A percentile compares a stretch with the other conserved stretches of the same genome.
Evolutionary conservation across 2,329 filamentous ascomycete genomes (phyloP).

Genomic region (Metarhizium guizhouense): DNA sequence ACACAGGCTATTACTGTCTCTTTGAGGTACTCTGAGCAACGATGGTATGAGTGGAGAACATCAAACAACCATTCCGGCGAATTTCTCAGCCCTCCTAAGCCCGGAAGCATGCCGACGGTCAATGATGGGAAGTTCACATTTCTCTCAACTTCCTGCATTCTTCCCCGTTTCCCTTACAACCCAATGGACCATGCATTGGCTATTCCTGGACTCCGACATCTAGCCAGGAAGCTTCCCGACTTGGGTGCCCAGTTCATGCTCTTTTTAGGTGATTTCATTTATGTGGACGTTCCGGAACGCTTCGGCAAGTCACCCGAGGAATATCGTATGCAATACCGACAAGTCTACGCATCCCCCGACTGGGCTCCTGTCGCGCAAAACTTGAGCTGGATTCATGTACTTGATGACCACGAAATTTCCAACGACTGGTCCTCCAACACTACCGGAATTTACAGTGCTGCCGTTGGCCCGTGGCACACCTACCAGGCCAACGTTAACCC

Average conservation of each 20-base stretch:
- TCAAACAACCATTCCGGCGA: slow-evolving; percentile 81
- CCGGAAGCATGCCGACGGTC: slow-evolving; percentile 52
- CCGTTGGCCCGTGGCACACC: slow-evolving; percentile 74
- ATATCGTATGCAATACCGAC: slow-evolving; percentile 86
- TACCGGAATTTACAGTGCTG: slow-evolving; percentile 35
- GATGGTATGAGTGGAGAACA: slow-evolving; percentile 71
- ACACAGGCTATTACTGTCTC: slow-evolving; percentile 63
- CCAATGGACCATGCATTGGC: slow-evolving; percentile 74
- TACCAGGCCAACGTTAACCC: slow-evolving; percentile 86
- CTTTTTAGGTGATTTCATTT: slow-evolving; percentile 84
- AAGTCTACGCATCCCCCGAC: slow-evolving; percentile 91
- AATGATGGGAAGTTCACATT: slow-evolving; percentile 74
- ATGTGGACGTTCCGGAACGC: slow-evolving; percentile 76
- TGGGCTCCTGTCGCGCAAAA: slow-evolving; percentile 69
- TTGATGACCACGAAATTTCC: slow-evolving; percentile 92
- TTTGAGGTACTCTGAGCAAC: slow-evolving; percentile 56
- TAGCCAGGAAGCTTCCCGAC: slow-evolving; percentile 63
- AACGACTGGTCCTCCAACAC: slow-evolving; percentile 76
- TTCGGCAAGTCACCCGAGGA: slow-evolving; percentile 64
- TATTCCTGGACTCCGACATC: slow-evolving; percentile 69
- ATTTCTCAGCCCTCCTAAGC: slow-evolving; percentile 67
- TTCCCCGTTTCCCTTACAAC: slow-evolving; percentile 83
- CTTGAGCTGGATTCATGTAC: slow-evolving; percentile 93
- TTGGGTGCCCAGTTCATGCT: slow-evolving; percentile 71
- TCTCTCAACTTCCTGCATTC: slow-evolving; percentile 85